Evolutionary conservation across 2,329 filamentous ascomycete species (phyloP), one percentile per base, ranked within the genome.

Genomic region (Neonectria neomacrospora): DNA sequence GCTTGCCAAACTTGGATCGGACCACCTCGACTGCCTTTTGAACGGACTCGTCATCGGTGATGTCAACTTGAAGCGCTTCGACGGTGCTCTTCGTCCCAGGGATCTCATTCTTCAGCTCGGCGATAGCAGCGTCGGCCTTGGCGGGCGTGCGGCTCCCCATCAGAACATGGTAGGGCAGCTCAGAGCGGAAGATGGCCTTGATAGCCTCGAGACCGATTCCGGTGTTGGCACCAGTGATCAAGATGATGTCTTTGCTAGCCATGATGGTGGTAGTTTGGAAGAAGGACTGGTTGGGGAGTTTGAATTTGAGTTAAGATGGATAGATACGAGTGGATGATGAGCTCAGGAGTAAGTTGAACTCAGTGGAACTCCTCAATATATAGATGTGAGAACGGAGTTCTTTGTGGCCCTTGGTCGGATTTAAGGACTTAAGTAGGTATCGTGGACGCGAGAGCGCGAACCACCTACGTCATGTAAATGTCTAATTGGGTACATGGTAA

Each of bases 191-290:
- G 0, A 90, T 77, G 1, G 85, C 82, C 64, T 84, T 87, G 53
- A 89, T 82, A 8, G 80, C 81, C 67, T 90, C 83, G 39, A 82
- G 84, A 3, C 89, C 88, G 20, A 91, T 81, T 16, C 88, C 88
- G 0, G 83, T 88, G 68, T 88, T 90, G 63, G 80, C 87, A 37
- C 88, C 88, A 2, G 88, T 90, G 65, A 90, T 82, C 45, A 90
- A 74, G n/a, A 88, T 73, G 63, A 86, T 77, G 44, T 73, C 73
- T 66, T 70, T 74, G 52, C 67, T 48, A 12, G 66, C 44, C 72
- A 73, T 74, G 28, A 18, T 59, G 32, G 42, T 28, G 37, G 37
- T 39, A 14, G 37, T 39, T 18, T 16, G 18, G 16, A 18, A 18
- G 4, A 39, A 18, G 16, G 5, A 18, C 14, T n/a, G 16, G 8